Evolutionary conservation across 1,284 basidiomycete genomes (phyloP).

Genomic region (Porogramme epimiltina): DNA sequence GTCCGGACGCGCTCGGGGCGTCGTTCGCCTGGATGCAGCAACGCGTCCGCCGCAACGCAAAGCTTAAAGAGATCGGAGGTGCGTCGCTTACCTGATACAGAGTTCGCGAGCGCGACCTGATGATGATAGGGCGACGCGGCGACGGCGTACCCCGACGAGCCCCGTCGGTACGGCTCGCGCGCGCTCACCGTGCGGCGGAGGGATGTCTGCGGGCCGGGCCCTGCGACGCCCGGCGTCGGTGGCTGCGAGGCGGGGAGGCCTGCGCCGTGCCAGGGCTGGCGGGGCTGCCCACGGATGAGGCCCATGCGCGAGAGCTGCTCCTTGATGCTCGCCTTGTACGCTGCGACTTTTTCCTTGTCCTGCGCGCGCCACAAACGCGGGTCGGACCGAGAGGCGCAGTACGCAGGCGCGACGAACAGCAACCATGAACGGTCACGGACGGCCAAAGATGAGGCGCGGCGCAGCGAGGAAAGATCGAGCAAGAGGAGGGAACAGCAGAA

Average conservation of each 20-base stretch:
- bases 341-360: slow-evolving; percentile 81
- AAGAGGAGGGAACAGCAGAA: background rate
- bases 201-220: slow-evolving; percentile 28
- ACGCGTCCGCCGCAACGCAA: no score
- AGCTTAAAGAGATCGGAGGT: background rate
- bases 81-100: slow-evolving; percentile 17
- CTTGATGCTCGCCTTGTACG: slow-evolving; percentile 82
- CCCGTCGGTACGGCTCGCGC: slow-evolving; percentile 20
- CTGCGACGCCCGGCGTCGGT: slow-evolving; percentile 25
- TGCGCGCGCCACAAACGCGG: slow-evolving; percentile 29
- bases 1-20: no score
- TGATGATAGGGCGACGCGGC: slow-evolving; percentile 14
- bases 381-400: background rate
- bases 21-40: no score
- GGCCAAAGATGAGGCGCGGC: slow-evolving; percentile 2
- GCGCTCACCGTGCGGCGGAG: slow-evolving; percentile 25
- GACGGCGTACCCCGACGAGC: background rate
- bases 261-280: slow-evolving; percentile 32
- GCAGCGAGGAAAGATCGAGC: background rate
- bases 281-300: slow-evolving; percentile 78
- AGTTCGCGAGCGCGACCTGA: slow-evolving; percentile 12
- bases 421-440: no score
- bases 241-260: slow-evolving; percentile 16
- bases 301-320: slow-evolving; percentile 73
- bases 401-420: background rate